These are phyloP conservation scores for Polytrichum formosum DNA, from an alignment of 225 moss, liverwort and hornwort species.

Conservation along the genomic window DNA sequence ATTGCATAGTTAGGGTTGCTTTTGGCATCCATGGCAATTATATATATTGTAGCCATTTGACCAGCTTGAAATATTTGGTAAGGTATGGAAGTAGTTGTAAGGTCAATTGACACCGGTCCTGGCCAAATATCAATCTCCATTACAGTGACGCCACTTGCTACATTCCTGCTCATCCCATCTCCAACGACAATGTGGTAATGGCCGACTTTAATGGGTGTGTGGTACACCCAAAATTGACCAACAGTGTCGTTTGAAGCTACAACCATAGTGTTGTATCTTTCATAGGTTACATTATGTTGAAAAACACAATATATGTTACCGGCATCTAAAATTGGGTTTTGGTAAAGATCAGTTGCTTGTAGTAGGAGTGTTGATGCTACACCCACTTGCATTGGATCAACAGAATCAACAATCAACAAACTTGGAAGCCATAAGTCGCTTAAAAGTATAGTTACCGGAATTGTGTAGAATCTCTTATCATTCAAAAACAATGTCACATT, in stretches of 20 bases:
- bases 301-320: slow-evolving; percentile 25
- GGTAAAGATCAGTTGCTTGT: slow-evolving; percentile 23
- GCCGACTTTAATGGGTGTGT: slow-evolving; percentile 20
- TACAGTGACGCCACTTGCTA: slow-evolving; percentile 5
- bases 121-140: slow-evolving; percentile 21
- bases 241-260: slow-evolving; percentile 18
- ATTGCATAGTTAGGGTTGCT: slow-evolving; percentile 44
- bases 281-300: slow-evolving; percentile 21
- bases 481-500: slow-evolving; percentile 24
- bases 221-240: slow-evolving; percentile 28
- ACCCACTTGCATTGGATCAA: slow-evolving; percentile 35
- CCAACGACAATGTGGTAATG: slow-evolving; percentile 32
- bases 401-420: slow-evolving; percentile 21
- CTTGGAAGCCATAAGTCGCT: slow-evolving; percentile 27
- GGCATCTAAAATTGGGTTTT: slow-evolving; percentile 29
- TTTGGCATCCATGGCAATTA: slow-evolving; percentile 43
- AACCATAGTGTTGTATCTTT: slow-evolving; percentile 11
- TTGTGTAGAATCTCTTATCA: slow-evolving; percentile 10
- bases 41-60: slow-evolving; percentile 12
- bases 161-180: slow-evolving; percentile 18
- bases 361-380: slow-evolving; percentile 26
- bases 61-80: slow-evolving; percentile 18
- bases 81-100: slow-evolving; percentile 16
- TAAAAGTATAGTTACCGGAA: slow-evolving; percentile 15
- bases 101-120: slow-evolving; percentile 18